A percentile compares a stretch with the other conserved stretches of the same genome.
Evolutionary conservation across 345 rosid genomes (phyloP).

Genomic region (Arabidopsis suecica): DNA sequence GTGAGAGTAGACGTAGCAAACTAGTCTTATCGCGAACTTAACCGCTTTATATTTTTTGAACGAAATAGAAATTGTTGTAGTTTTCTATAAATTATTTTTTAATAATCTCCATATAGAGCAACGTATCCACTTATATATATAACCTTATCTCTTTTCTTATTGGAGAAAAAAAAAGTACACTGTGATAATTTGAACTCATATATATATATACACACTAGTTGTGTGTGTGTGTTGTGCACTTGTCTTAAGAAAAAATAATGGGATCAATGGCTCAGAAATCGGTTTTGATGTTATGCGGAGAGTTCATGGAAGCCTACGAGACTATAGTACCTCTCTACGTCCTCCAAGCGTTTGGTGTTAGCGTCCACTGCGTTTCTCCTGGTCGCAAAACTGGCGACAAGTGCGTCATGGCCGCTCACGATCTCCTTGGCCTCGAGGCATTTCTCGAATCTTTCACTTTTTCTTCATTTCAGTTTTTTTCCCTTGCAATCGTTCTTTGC

Average conservation of each 20-base stretch:
- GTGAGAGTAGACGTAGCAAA: neutral
- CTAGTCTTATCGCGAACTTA: neutral
- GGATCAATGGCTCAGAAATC: constrained; percentile 51
- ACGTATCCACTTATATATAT: constrained; percentile 7
- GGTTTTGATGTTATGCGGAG: constrained; percentile 58
- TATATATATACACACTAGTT: neutral
- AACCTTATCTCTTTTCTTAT: constrained; percentile 4
- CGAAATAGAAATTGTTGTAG: neutral
- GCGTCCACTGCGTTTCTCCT: constrained; percentile 58
- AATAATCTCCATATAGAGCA: neutral
- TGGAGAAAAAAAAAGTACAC: neutral
- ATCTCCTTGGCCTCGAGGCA: constrained; percentile 59
- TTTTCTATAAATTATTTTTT: neutral
- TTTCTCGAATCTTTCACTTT: constrained; percentile 15
- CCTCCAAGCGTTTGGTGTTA: constrained; percentile 57
- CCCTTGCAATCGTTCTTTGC: neutral
- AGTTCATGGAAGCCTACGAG: constrained; percentile 65
- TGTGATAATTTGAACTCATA: constrained; percentile 4
- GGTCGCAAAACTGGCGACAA: constrained; percentile 50
- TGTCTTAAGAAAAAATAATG: constrained; percentile 31
- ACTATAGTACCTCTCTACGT: constrained; percentile 51
- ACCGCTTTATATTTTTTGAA: neutral
- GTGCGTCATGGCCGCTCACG: constrained; percentile 59
- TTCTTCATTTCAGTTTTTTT: constrained; percentile 21
- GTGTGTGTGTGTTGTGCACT: neutral